Evolutionary conservation across 371 early-diverging fungal genomes (phyloP).

Genomic region (Zychaea mexicana): DNA sequence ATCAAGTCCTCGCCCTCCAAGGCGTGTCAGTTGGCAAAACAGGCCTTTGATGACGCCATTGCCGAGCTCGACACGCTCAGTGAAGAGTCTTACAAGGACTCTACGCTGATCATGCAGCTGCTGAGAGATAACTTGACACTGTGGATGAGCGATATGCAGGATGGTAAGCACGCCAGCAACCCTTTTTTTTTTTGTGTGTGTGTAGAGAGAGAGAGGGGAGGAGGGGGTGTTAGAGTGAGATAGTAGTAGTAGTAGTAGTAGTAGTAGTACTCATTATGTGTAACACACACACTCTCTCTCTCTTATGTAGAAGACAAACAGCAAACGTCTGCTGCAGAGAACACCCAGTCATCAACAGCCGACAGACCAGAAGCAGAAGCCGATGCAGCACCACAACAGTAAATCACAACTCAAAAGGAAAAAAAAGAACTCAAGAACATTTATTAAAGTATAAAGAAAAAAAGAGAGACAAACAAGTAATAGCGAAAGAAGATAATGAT

Average conservation of each 20-base stretch:
- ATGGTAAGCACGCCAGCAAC: constrained; percentile 55
- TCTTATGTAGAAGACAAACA: not conserved
- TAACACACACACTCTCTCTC: too few species aligned
- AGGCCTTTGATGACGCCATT: constrained; percentile 99
- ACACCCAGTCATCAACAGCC: not conserved
- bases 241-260: too few species aligned
- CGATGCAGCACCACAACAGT: not conserved
- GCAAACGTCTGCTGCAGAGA: constrained; percentile 1
- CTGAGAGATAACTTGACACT: constrained; percentile 99
- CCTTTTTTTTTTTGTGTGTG: not conserved
- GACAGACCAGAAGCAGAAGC: not conserved
- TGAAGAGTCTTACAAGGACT: constrained; percentile 99
- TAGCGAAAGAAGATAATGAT: too few species aligned
- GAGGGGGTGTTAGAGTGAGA: not conserved
- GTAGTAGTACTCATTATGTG: too few species aligned
- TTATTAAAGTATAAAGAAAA: constrained; percentile 21
- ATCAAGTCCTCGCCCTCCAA: constrained; percentile 98
- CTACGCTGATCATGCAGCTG: constrained; percentile 99
- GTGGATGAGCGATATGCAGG: constrained; percentile 98
- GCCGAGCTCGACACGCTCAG: constrained; percentile 95
- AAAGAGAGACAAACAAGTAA: constrained; percentile 40
- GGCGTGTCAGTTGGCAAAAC: constrained; percentile 98
- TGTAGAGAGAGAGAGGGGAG: not conserved
- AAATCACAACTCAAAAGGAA: constrained; percentile 42
- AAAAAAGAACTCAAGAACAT: constrained; percentile 28